Evolutionary conservation across 164 flowering plant genomes (phyloP).

Genomic region (Dillenia suffruticosa): DNA sequence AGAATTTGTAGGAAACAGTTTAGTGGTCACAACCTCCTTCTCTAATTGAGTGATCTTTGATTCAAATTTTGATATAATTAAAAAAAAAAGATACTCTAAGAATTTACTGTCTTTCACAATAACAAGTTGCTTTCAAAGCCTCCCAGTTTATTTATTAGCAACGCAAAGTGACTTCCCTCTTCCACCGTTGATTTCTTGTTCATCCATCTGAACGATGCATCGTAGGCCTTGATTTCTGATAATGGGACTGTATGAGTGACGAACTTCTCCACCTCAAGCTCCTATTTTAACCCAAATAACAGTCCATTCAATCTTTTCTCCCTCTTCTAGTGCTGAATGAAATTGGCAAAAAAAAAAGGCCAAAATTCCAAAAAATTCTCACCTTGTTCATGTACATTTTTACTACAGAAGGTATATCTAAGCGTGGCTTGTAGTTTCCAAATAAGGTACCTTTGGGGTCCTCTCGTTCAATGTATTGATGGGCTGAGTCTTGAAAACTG

Average conservation of each 20-base stretch:
- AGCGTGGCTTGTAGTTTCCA: slow-evolving; percentile 46
- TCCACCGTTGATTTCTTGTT: too few relatives aligned
- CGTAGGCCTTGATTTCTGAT: slow-evolving; percentile 5
- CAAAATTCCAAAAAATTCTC: not conserved
- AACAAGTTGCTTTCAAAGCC: too few relatives aligned
- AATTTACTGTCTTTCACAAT: too few relatives aligned
- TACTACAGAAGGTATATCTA: slow-evolving; percentile 20
- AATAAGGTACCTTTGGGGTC: slow-evolving; percentile 21
- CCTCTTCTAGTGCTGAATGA: too few relatives aligned
- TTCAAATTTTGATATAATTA: too few relatives aligned
- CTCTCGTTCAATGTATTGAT: slow-evolving; percentile 42
- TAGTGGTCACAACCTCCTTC: too few relatives aligned
- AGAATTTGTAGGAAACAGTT: too few relatives aligned
- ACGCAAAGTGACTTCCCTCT: too few relatives aligned
- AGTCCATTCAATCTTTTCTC: too few relatives aligned
- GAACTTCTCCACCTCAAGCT: slow-evolving; percentile 40
- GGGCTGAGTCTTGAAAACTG: slow-evolving; percentile 48
- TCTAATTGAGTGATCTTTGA: too few relatives aligned
- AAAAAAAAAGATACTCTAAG: too few relatives aligned
- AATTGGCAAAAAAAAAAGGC: not conserved
- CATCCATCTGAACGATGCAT: slow-evolving; percentile 20
- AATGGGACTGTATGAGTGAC: slow-evolving; percentile 26
- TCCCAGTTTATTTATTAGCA: too few relatives aligned
- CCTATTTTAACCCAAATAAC: slow-evolving; percentile 13
- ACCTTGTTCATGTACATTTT: slow-evolving; percentile 60